These are phyloP conservation scores for Lasiosphaeria ovina DNA, from an alignment of 495 filamentous ascomycete species.

Conservation along the genomic window DNA sequence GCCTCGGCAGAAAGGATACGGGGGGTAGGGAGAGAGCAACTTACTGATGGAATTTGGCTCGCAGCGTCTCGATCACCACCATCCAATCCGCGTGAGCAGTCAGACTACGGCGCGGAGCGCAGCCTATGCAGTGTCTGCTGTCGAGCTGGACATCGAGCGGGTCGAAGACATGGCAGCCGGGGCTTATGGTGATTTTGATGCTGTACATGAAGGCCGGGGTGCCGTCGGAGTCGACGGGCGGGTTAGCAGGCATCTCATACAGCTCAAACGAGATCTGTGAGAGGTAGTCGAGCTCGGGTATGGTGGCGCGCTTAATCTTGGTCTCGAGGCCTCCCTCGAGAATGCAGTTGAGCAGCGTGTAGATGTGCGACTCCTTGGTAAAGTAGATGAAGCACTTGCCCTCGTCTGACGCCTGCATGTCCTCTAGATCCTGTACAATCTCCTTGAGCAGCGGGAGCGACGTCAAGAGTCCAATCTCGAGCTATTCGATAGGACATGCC, in stretches of 20 bases:
- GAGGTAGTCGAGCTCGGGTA: slow-evolving; percentile 97
- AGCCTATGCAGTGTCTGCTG: slow-evolving; percentile 90
- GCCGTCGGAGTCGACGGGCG: slow-evolving; percentile 41
- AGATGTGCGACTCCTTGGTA: slow-evolving; percentile 98
- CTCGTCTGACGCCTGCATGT: slow-evolving; percentile 88
- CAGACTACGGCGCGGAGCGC: slow-evolving; percentile 80
- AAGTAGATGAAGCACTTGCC: slow-evolving; percentile 98
- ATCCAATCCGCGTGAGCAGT: slow-evolving; percentile 96
- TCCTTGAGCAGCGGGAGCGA: slow-evolving; percentile 90
- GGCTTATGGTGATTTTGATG: slow-evolving; percentile 92
- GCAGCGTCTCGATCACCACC: slow-evolving; percentile 85
- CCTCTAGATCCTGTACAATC: slow-evolving; percentile 94
- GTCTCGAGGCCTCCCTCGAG: slow-evolving; percentile 93
- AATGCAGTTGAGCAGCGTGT: slow-evolving; percentile 96
- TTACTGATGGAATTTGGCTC: slow-evolving; percentile 92
- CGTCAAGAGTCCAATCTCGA: slow-evolving; percentile 94
- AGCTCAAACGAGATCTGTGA: slow-evolving; percentile 96
- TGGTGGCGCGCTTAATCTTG: slow-evolving; percentile 83
- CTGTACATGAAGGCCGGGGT: slow-evolving; percentile 75
- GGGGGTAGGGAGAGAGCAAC: slow-evolving; percentile 26
- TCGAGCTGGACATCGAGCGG: slow-evolving; percentile 94
- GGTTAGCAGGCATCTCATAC: slow-evolving; percentile 85
- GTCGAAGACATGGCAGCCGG: slow-evolving; percentile 93
- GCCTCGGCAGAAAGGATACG: not conserved
- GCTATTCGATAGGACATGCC: slow-evolving; percentile 28